These are phyloP conservation scores for Colletotrichum sp. DNA, from an alignment of 2,329 filamentous ascomycete species.

Conservation along the genomic window DNA sequence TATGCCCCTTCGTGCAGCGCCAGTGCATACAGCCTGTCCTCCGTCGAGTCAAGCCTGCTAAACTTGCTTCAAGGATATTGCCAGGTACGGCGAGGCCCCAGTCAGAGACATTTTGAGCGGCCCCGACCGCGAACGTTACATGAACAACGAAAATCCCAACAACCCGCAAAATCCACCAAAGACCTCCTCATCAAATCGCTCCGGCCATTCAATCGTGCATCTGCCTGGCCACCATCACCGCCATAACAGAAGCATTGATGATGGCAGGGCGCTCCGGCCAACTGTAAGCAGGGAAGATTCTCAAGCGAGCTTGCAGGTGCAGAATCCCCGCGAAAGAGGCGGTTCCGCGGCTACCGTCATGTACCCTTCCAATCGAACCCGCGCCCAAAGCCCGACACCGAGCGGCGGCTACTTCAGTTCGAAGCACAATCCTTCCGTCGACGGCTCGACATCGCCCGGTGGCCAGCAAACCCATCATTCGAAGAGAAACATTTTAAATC, in stretches of 20 bases:
- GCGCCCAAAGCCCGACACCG: conserved; percentile 83
- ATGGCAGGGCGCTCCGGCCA: conserved; percentile 71
- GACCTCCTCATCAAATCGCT: conserved; percentile 68
- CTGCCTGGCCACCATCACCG: conserved; percentile 68
- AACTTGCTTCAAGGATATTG: conserved; percentile 65
- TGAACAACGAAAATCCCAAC: conserved; percentile 46
- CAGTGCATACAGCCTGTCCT: not conserved
- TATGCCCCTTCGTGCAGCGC: conserved; percentile 4
- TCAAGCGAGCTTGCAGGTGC: conserved; percentile 47
- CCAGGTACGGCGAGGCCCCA: conserved; percentile 78
- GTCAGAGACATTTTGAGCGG: conserved; percentile 73
- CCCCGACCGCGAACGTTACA: conserved; percentile 72
- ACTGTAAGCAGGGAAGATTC: conserved; percentile 79
- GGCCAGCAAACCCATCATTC: conserved; percentile 41
- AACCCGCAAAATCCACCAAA: conserved; percentile 57
- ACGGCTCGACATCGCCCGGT: conserved; percentile 65
- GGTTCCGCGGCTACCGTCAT: conserved; percentile 44
- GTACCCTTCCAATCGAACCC: conserved; percentile 53
- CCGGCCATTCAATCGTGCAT: conserved; percentile 66
- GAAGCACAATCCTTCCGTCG: conserved; percentile 48
- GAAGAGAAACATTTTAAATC: conserved; percentile 53
- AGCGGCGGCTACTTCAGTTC: conserved; percentile 64
- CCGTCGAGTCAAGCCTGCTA: conserved; percentile 20
- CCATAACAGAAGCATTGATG: conserved; percentile 75
- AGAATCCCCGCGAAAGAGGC: conserved; percentile 57